Conservation (phyloP, 306 rosid species). For the Quillaja saponaria region DNA sequence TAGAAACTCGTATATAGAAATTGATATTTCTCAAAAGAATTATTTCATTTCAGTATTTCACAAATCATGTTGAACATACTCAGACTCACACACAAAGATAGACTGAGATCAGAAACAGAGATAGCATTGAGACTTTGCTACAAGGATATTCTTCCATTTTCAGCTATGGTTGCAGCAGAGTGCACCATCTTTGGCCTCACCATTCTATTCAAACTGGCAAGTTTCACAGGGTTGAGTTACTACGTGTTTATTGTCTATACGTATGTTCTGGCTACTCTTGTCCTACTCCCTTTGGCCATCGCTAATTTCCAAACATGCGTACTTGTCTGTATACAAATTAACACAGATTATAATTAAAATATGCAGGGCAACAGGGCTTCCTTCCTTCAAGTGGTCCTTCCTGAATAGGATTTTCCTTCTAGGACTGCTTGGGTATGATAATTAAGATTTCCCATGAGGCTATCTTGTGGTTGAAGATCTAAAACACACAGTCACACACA, state of each 20-base stretch:
- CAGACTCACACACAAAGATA: conserved; percentile 17
- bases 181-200: conserved; percentile 32
- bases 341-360: neutral
- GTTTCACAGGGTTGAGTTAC: conserved; percentile 30
- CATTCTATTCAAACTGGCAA: conserved; percentile 38
- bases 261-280: conserved; percentile 27
- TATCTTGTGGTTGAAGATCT: neutral
- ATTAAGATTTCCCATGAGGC: neutral
- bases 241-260: conserved; percentile 39
- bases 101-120: conserved; percentile 3
- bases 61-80: too few relatives aligned
- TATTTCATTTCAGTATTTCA: too few relatives aligned
- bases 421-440: conserved; percentile 31
- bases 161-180: conserved; percentile 40
- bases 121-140: conserved; percentile 20
- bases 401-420: conserved; percentile 17
- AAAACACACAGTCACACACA: too few relatives aligned
- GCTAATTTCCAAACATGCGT: conserved; percentile 34
- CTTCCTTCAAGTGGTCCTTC: conserved; percentile 27
- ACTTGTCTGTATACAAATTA: neutral
- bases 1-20: too few relatives aligned
- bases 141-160: conserved; percentile 29
- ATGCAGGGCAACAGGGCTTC: conserved; percentile 26
- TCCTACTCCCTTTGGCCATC: conserved; percentile 36
- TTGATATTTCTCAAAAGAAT: too few relatives aligned